Evolutionary conservation across 1,284 basidiomycete genomes (phyloP).

Genomic region (Rhodotorula mucilaginosa): DNA sequence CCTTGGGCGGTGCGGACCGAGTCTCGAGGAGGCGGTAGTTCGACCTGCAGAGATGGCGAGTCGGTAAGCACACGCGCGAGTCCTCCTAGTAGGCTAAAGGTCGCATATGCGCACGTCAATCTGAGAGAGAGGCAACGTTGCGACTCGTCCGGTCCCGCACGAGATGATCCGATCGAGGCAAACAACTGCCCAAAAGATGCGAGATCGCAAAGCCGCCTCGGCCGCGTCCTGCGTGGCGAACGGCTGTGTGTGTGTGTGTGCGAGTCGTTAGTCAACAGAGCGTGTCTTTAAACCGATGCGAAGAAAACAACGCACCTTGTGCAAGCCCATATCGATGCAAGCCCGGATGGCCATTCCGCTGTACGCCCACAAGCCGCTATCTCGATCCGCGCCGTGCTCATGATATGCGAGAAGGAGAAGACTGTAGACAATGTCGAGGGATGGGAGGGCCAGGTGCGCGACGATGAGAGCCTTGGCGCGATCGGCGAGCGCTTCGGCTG

Average conservation of each 20-base stretch:
- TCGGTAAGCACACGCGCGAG: neutral
- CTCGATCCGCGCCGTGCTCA: conserved; percentile 23
- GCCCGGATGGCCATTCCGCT: conserved; percentile 25
- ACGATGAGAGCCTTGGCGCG: conserved; percentile 26
- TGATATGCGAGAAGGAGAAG: conserved; percentile 27
- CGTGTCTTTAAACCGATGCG: no score
- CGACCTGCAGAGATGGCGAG: neutral
- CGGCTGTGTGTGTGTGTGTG: neutral
- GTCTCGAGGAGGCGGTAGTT: conserved; percentile 2
- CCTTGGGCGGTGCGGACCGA: conserved; percentile 3
- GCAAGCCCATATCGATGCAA: conserved; percentile 22
- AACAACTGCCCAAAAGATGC: conserved; percentile 24
- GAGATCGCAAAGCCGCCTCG: conserved; percentile 11
- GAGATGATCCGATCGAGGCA: conserved; percentile 32
- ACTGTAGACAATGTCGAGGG: conserved; percentile 23
- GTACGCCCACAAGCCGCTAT: conserved; percentile 29
- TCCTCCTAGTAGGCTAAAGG: neutral
- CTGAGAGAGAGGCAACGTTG: conserved; percentile 25
- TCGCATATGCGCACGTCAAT: conserved; percentile 19
- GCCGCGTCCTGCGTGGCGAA: conserved; percentile 7
- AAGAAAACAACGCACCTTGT: no score
- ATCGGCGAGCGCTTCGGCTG: conserved; percentile 22
- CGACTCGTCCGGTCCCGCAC: conserved; percentile 21
- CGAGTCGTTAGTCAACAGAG: no score
- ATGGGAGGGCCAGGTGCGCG: conserved; percentile 26